These are phyloP conservation scores for Mycosphaerella sp. DNA, from an alignment of 2,329 filamentous ascomycete species.

Conservation along the genomic window DNA sequence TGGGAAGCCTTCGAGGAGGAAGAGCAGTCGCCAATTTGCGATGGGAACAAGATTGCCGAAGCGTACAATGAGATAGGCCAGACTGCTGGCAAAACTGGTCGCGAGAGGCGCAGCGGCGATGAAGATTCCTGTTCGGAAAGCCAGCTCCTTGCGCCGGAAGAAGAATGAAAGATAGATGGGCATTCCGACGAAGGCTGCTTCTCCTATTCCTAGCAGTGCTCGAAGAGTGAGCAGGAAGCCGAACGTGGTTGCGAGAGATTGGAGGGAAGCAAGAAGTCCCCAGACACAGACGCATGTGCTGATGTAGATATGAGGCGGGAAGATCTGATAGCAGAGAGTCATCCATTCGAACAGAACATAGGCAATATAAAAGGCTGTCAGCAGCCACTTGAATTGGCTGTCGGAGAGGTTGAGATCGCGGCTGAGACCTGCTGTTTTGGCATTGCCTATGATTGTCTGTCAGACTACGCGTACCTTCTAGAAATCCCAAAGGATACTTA, in stretches of 20 bases:
- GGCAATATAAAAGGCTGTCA: conserved; percentile 58
- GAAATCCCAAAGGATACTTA: conserved; percentile 8
- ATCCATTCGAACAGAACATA: conserved; percentile 62
- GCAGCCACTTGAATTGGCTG: conserved; percentile 54
- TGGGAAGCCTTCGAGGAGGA: conserved; percentile 78
- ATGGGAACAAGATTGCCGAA: conserved; percentile 58
- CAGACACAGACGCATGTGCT: conserved; percentile 63
- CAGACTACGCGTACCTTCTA: not conserved
- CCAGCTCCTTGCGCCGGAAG: conserved; percentile 63
- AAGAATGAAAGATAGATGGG: conserved; percentile 61
- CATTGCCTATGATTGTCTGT: conserved; percentile 44
- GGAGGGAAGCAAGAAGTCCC: conserved; percentile 72
- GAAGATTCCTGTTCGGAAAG: conserved; percentile 78
- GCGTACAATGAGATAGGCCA: conserved; percentile 73
- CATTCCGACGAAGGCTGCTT: conserved; percentile 59
- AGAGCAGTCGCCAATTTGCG: conserved; percentile 77
- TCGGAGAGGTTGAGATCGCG: conserved; percentile 50
- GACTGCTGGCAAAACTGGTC: conserved; percentile 63
- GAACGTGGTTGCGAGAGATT: conserved; percentile 45
- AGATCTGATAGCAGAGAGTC: conserved; percentile 51
- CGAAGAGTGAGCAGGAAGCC: conserved; percentile 58
- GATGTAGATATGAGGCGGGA: conserved; percentile 58
- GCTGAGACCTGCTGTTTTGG: conserved; percentile 53
- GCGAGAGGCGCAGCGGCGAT: conserved; percentile 64
- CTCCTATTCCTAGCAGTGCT: conserved; percentile 49